phyloP scores from a whole-genome alignment of 805 yeast species.

The Starmerella vitae region DNA sequence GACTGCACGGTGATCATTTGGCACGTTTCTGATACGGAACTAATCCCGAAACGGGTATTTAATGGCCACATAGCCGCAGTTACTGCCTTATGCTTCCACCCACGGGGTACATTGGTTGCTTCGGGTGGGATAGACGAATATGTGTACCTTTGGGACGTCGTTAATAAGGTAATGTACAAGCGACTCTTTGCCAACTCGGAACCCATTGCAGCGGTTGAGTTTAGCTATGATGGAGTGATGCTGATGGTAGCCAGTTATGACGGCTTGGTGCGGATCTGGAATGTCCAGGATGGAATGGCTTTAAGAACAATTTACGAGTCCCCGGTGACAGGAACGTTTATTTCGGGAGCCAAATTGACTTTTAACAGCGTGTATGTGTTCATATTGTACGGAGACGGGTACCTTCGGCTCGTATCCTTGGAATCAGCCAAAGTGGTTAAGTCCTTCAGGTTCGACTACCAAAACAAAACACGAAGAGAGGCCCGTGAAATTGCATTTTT shows the following conservation, averaged over 20 bases:
- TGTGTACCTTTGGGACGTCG: constrained; percentile 77
- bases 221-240: constrained; percentile 67
- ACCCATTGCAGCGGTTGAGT: constrained; percentile 63
- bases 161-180: constrained; percentile 52
- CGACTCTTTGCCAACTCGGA: constrained; percentile 88
- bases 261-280: constrained; percentile 81
- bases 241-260: constrained; percentile 80
- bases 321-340: constrained; percentile 43
- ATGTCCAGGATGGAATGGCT: constrained; percentile 31
- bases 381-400: constrained; percentile 71
- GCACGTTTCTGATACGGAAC: constrained; percentile 25
- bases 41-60: constrained; percentile 32
- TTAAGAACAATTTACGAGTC: constrained; percentile 65
- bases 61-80: constrained; percentile 79
- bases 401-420: too few relatives aligned
- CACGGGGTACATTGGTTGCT: constrained; percentile 63
- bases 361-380: constrained; percentile 71
- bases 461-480: too few relatives aligned
- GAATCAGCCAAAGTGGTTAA: too few relatives aligned
- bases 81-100: constrained; percentile 52
- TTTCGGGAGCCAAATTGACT: constrained; percentile 55
- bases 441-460: too few relatives aligned
- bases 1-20: constrained; percentile 70
- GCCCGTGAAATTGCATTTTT: too few relatives aligned
- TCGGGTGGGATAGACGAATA: constrained; percentile 87